Evolutionary conservation across 768 basidiomycete genomes (phyloP).

Genomic region (Leccinum uliginosum): DNA sequence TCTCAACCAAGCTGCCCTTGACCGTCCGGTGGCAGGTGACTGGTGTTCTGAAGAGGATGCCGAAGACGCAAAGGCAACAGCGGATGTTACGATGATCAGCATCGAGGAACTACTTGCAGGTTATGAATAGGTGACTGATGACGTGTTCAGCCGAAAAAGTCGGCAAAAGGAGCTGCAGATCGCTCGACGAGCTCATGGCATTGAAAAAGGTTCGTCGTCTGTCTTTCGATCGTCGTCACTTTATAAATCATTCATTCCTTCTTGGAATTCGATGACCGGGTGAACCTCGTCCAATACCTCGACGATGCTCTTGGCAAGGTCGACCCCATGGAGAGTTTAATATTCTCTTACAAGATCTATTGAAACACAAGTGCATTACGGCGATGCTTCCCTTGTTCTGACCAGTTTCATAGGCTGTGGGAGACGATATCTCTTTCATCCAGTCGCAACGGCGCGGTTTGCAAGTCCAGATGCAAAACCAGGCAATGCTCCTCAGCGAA

Average conservation of each 20-base stretch:
- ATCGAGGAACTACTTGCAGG: constrained; percentile 99
- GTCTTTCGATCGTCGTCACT: constrained; percentile 1
- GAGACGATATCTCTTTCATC: constrained; percentile 92
- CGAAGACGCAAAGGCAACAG: constrained; percentile 63
- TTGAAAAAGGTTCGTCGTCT: constrained; percentile 72
- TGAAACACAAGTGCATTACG: constrained; percentile 62
- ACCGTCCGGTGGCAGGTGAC: constrained; percentile 56
- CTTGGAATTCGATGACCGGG: constrained; percentile 91
- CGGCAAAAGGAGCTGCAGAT: constrained; percentile 73
- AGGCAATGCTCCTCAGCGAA: constrained; percentile 77
- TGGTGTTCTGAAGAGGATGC: constrained; percentile 47
- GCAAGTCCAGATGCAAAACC: constrained; percentile 97
- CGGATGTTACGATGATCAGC: constrained; percentile 79
- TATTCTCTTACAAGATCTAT: constrained; percentile 95
- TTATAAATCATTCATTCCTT: constrained; percentile 77
- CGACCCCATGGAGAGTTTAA: constrained; percentile 82
- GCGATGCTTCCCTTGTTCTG: constrained; percentile 7
- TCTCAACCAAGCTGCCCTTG: constrained; percentile 66
- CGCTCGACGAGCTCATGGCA: constrained; percentile 83
- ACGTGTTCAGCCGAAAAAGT: constrained; percentile 63
- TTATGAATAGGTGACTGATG: constrained; percentile 92
- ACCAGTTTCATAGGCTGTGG: constrained; percentile 63
- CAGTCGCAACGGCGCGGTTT: constrained; percentile 95
- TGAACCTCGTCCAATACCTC: constrained; percentile 79
- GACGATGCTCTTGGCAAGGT: constrained; percentile 87